phyloP scores from a whole-genome alignment of 2,329 filamentous ascomycete species.

The Colletotrichum ledebouriae region DNA sequence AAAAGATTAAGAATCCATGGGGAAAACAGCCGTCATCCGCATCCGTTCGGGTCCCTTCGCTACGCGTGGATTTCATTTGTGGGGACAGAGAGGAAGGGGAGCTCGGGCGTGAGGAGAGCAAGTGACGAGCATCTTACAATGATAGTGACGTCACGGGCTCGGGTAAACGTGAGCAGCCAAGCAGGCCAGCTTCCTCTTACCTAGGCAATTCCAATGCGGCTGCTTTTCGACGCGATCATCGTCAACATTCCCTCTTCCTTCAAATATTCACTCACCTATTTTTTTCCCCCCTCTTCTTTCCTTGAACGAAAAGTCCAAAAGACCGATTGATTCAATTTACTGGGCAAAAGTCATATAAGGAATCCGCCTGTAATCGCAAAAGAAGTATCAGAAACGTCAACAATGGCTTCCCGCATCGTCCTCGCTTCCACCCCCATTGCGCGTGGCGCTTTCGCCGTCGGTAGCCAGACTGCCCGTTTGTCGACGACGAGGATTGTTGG shows the following conservation, averaged over 20 bases:
- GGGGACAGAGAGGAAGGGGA: neutral
- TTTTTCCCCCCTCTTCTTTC: neutral
- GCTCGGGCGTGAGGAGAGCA: neutral
- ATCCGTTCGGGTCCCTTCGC: conserved; percentile 10
- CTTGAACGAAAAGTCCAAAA: neutral
- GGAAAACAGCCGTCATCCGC: neutral
- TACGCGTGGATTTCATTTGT: neutral
- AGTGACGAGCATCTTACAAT: conserved; percentile 5
- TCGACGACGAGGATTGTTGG: conserved; percentile 48
- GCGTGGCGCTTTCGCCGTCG: conserved; percentile 44
- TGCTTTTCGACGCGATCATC: neutral
- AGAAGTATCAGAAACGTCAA: neutral
- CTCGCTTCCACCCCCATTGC: conserved; percentile 46
- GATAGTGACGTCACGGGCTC: conserved; percentile 31
- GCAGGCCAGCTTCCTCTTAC: neutral
- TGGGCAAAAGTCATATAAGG: neutral
- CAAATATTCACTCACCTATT: conserved; percentile 1
- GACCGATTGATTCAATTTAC: neutral
- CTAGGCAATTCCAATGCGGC: neutral
- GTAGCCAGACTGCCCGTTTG: conserved; percentile 46
- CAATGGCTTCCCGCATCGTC: conserved; percentile 48
- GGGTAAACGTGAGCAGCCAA: conserved; percentile 23
- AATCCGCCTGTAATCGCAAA: neutral
- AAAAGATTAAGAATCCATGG: neutral
- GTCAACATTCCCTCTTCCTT: conserved; percentile 3